Conservation (phyloP, 2,329 filamentous ascomycete species). For the Clonostachys chloroleuca region DNA sequence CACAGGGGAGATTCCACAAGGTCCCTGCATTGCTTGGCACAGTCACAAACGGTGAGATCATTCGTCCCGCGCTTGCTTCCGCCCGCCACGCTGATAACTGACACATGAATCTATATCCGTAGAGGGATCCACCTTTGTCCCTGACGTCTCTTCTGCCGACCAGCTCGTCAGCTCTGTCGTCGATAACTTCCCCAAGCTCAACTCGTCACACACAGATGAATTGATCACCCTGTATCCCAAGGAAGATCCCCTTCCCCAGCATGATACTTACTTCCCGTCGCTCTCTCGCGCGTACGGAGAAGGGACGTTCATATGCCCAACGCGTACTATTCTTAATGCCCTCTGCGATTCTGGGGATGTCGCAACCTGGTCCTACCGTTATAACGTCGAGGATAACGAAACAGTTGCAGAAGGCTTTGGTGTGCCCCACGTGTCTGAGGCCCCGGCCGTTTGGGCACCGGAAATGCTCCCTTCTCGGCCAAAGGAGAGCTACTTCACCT, state of each 20-base stretch:
- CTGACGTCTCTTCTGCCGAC: constrained; percentile 23
- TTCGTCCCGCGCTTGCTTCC: neutral
- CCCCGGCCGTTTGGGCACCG: constrained; percentile 43
- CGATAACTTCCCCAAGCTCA: constrained; percentile 42
- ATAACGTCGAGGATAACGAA: constrained; percentile 36
- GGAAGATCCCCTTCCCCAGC: constrained; percentile 23
- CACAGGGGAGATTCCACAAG: constrained; percentile 29
- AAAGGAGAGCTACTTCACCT: constrained; percentile 32
- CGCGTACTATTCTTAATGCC: constrained; percentile 29
- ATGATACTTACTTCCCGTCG: constrained; percentile 37
- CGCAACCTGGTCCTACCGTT: constrained; percentile 39
- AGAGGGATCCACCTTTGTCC: constrained; percentile 42
- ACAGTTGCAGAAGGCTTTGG: constrained; percentile 32
- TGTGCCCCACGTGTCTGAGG: constrained; percentile 42
- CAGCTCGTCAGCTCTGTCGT: constrained; percentile 33
- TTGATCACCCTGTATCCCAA: constrained; percentile 34
- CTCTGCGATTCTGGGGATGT: constrained; percentile 10
- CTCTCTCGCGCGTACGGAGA: constrained; percentile 37
- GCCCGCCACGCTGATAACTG: constrained; percentile 4
- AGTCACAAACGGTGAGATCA: constrained; percentile 31
- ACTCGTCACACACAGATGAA: constrained; percentile 20
- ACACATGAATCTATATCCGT: constrained; percentile 1
- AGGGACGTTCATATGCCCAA: constrained; percentile 37
- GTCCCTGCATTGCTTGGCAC: constrained; percentile 41
- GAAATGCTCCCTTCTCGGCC: constrained; percentile 15